phyloP scores from a whole-genome alignment of 257 asterid genomes.

The Primulina huaijiensis region DNA sequence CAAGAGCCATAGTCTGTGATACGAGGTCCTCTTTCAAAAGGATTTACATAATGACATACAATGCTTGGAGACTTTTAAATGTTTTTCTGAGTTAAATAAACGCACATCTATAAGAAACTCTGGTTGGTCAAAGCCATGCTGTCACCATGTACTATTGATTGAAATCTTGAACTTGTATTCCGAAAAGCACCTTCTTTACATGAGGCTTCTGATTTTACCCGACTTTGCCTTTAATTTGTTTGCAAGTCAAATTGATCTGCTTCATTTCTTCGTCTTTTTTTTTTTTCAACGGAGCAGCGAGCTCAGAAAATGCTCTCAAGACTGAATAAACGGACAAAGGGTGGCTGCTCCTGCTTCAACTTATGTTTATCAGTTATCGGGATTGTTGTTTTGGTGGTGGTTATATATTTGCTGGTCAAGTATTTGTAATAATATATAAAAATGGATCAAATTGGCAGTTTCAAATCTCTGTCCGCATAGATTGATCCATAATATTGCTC shows the following conservation, averaged over 20 bases:
- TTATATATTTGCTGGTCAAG: conserved; percentile 66
- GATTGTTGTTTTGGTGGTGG: conserved; percentile 52
- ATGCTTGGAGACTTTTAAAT: not conserved
- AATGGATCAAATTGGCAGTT: conserved; percentile 1
- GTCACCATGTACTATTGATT: not conserved
- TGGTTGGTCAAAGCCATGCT: not conserved
- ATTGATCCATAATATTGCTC: not conserved
- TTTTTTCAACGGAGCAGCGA: conserved; percentile 38
- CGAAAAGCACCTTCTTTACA: not conserved
- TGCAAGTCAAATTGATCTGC: not conserved
- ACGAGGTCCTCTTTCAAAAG: not conserved
- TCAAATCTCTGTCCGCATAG: conserved; percentile 13
- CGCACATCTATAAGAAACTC: conserved; percentile 3
- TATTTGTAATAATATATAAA: conserved; percentile 45
- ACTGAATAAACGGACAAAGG: conserved; percentile 72
- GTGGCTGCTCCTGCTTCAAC: conserved; percentile 87
- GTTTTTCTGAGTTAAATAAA: not conserved
- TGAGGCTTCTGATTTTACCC: not conserved
- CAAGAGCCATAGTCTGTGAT: not conserved
- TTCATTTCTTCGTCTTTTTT: conserved; percentile 7
- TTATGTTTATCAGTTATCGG: conserved; percentile 66
- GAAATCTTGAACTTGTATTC: conserved; percentile 2
- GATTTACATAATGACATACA: not conserved
- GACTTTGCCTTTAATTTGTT: not conserved
- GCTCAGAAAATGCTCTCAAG: conserved; percentile 77